A percentile compares a stretch with the other conserved stretches of the same genome.
phyloP scores from a whole-genome alignment of 2,329 filamentous ascomycete species.

The Aspergillus luchuensis region DNA sequence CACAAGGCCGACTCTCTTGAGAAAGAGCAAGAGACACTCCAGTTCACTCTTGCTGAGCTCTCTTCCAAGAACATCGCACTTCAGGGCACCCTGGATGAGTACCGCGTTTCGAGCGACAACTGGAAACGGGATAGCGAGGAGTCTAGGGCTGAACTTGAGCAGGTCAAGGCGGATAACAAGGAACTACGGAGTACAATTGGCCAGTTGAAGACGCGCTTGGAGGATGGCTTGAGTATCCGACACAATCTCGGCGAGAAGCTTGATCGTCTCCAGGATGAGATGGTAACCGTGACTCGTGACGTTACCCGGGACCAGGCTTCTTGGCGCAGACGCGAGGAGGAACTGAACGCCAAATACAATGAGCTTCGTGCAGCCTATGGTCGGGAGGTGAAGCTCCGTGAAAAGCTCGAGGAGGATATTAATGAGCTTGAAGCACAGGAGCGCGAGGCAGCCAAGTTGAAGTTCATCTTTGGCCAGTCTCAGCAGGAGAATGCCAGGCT shows the following conservation, averaged over 20 bases:
- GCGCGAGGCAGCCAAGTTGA: constrained; percentile 74
- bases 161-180: constrained; percentile 64
- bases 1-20: constrained; percentile 69
- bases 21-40: constrained; percentile 62
- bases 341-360: constrained; percentile 57
- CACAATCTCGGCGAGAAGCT: constrained; percentile 84
- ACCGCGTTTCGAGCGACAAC: constrained; percentile 61
- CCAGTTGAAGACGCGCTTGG: constrained; percentile 73
- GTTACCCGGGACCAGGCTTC: constrained; percentile 79
- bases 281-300: constrained; percentile 75
- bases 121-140: constrained; percentile 62
- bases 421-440: constrained; percentile 68
- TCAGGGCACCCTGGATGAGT: constrained; percentile 64
- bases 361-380: constrained; percentile 60
- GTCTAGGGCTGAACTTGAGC: constrained; percentile 50
- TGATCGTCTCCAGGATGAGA: constrained; percentile 81
- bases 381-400: constrained; percentile 67
- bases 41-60: constrained; percentile 55
- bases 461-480: constrained; percentile 72
- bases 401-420: constrained; percentile 63
- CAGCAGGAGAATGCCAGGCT: constrained; percentile 65
- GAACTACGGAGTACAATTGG: constrained; percentile 73
- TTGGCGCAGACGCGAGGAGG: constrained; percentile 69
- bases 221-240: constrained; percentile 81
- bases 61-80: constrained; percentile 63